These are phyloP conservation scores for Entamoeba histolytica DNA, from an alignment of 208 protist species.

Conservation along the genomic window DNA sequence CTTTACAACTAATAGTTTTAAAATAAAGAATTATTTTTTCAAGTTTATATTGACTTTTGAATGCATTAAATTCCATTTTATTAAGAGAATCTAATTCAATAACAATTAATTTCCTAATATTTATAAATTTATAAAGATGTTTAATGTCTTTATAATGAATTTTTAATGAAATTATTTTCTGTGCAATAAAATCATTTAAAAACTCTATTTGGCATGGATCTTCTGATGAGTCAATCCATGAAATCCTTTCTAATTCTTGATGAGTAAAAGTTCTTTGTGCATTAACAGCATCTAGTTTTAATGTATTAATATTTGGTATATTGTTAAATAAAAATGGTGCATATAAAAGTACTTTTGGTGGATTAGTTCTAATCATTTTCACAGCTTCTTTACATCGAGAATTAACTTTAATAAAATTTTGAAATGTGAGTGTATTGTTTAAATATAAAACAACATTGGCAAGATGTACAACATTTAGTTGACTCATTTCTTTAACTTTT, in stretches of 20 bases:
- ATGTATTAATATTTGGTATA: not conserved
- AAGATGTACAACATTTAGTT: not conserved
- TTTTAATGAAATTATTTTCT: too few relatives aligned
- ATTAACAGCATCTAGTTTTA: not conserved
- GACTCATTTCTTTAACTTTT: too few relatives aligned
- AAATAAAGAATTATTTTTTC: too few relatives aligned
- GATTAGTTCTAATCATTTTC: not conserved
- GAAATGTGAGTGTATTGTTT: not conserved
- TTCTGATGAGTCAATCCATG: not conserved
- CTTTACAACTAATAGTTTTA: too few relatives aligned
- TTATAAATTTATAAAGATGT: too few relatives aligned
- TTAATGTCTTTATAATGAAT: too few relatives aligned
- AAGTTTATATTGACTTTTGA: too few relatives aligned
- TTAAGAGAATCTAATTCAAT: too few relatives aligned
- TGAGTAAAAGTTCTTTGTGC: not conserved
- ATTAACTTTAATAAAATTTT: not conserved
- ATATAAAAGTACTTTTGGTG: not conserved
- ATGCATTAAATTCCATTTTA: too few relatives aligned
- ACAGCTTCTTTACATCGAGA: not conserved
- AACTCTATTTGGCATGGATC: too few relatives aligned
- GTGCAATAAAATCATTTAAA: too few relatives aligned
- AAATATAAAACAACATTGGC: not conserved
- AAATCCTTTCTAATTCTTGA: not conserved
- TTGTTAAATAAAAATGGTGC: not conserved
- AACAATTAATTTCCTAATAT: too few relatives aligned